Evolutionary conservation across 768 basidiomycete genomes (phyloP).

Genomic region (Boletales sp.): DNA sequence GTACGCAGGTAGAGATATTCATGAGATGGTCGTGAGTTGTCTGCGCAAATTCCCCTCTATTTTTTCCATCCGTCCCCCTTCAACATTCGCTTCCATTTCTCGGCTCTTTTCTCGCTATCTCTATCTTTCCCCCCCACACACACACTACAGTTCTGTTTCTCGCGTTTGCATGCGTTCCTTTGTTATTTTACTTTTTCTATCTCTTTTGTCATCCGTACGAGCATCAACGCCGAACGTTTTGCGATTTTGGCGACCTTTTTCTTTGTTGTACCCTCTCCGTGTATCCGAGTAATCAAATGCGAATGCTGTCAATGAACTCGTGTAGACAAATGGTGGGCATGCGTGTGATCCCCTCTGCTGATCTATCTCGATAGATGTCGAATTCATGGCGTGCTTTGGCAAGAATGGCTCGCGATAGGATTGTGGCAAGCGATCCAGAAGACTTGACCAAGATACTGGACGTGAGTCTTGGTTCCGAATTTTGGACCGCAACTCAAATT

Average conservation of each 20-base stretch:
- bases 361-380: slow-evolving; percentile 55
- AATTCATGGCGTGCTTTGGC: slow-evolving; percentile 86
- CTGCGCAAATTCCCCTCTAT: slow-evolving; percentile 11
- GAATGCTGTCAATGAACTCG: not conserved
- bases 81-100: slow-evolving; percentile 8
- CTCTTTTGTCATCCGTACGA: slow-evolving; percentile 22
- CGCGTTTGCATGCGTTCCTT: slow-evolving; percentile 19
- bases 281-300: slow-evolving; percentile 21
- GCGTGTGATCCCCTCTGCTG: slow-evolving; percentile 12
- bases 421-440: slow-evolving; percentile 67
- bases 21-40: slow-evolving; percentile 72
- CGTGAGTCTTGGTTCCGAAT: slow-evolving; percentile 41
- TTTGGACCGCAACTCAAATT: not conserved
- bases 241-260: slow-evolving; percentile 10
- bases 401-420: slow-evolving; percentile 77
- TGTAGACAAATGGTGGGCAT: not conserved
- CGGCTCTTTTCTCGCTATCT: slow-evolving; percentile 5
- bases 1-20: slow-evolving; percentile 68
- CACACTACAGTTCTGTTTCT: slow-evolving; percentile 19
- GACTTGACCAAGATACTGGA: slow-evolving; percentile 62
- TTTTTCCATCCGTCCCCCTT: slow-evolving; percentile 6
- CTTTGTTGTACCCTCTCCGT: slow-evolving; percentile 20
- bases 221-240: slow-evolving; percentile 6
- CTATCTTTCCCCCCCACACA: slow-evolving; percentile 7
- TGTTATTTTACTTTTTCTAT: slow-evolving; percentile 13